A percentile compares a stretch with the other conserved stretches of the same genome.
Evolutionary conservation across 345 rosid genomes (phyloP).

Genomic region (Clarkia xantiana): DNA sequence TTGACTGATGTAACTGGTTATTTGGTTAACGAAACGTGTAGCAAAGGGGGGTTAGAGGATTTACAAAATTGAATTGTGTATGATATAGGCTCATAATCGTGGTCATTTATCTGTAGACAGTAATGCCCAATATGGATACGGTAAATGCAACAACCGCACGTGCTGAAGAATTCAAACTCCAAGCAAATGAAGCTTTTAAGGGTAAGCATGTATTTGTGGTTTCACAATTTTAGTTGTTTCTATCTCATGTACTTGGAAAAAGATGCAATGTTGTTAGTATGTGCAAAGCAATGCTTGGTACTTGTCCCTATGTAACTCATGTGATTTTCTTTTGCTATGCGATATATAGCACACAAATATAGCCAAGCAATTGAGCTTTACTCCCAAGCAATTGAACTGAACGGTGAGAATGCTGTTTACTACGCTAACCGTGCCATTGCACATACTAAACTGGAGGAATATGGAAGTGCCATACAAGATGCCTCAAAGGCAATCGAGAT

Average conservation of each 20-base stretch:
- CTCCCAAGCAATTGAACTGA: slow-evolving; percentile 64
- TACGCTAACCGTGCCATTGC: slow-evolving; percentile 97
- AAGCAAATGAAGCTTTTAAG: slow-evolving; percentile 45
- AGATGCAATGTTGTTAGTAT: not conserved
- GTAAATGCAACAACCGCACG: slow-evolving; percentile 16
- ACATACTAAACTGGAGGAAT: slow-evolving; percentile 88
- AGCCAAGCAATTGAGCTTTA: slow-evolving; percentile 71
- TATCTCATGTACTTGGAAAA: not conserved
- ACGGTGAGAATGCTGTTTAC: slow-evolving; percentile 63
- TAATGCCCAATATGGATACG: slow-evolving; percentile 29
- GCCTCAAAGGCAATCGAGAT: slow-evolving; percentile 83
- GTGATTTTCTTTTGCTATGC: not conserved
- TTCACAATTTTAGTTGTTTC: not conserved
- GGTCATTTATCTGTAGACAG: not conserved
- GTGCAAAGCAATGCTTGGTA: not conserved
- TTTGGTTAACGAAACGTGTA: too few relatives aligned
- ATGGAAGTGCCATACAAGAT: slow-evolving; percentile 93
- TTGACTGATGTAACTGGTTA: too few relatives aligned
- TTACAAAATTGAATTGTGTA: too few relatives aligned
- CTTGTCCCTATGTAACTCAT: not conserved
- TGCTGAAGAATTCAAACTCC: slow-evolving; percentile 39
- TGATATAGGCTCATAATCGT: too few relatives aligned
- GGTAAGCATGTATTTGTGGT: slow-evolving; percentile 12
- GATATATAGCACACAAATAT: slow-evolving; percentile 48
- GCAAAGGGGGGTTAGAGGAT: not conserved